These are phyloP conservation scores for Trifolium subterraneum DNA, from an alignment of 306 rosid genomes.

Conservation along the genomic window DNA sequence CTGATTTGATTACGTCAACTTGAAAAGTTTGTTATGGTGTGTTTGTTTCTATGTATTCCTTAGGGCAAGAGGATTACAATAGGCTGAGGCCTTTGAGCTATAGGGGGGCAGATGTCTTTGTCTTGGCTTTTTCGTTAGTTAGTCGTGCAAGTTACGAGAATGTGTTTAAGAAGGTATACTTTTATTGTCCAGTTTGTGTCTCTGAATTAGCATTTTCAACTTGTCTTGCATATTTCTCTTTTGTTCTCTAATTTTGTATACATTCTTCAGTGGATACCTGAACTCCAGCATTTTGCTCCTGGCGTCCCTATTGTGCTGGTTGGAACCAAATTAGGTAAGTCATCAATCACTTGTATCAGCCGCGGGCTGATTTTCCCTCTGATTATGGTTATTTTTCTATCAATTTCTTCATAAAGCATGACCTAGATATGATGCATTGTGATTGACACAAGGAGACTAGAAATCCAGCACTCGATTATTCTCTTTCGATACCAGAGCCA, in stretches of 20 bases:
- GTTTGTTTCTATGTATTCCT: conserved; percentile 42
- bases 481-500: conserved; percentile 16
- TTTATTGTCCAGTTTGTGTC: conserved; percentile 24
- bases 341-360: conserved; percentile 9
- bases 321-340: conserved; percentile 88
- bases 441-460: not conserved
- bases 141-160: conserved; percentile 96
- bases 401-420: conserved; percentile 13
- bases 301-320: conserved; percentile 83
- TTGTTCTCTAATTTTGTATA: conserved; percentile 38
- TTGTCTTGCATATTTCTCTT: conserved; percentile 33
- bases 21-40: conserved; percentile 33
- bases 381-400: not conserved
- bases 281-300: conserved; percentile 89
- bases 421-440: conserved; percentile 11
- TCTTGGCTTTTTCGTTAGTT: conserved; percentile 87
- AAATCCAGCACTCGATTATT: not conserved
- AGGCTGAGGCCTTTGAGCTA: conserved; percentile 94
- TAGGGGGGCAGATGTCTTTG: conserved; percentile 97
- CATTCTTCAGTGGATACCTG: conserved; percentile 88
- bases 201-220: conserved; percentile 26
- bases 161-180: conserved; percentile 74
- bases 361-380: conserved; percentile 5
- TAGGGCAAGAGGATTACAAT: conserved; percentile 96
- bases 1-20: conserved; percentile 20